Conservation (phyloP, 129 eudicot genomes). For the Silybum marianum region DNA sequence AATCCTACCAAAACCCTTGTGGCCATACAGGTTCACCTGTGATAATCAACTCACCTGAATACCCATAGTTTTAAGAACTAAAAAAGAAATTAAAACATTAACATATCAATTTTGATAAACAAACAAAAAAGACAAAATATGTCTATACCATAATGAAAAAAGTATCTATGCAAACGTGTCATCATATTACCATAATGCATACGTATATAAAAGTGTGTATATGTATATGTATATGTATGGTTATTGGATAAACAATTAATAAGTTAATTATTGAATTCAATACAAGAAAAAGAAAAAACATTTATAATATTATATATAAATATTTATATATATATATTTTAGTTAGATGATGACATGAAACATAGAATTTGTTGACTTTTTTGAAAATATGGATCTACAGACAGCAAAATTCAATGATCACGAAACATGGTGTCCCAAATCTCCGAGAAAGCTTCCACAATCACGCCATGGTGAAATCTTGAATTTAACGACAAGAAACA, state of each 20-base stretch:
- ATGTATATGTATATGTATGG: neutral
- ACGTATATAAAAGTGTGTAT: too few relatives aligned
- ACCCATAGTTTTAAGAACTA: too few relatives aligned
- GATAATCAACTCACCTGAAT: too few relatives aligned
- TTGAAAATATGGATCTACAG: neutral
- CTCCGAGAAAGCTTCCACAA: conserved; percentile 76
- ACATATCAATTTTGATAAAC: too few relatives aligned
- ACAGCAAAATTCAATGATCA: neutral
- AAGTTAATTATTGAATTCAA: too few relatives aligned
- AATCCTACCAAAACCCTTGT: too few relatives aligned
- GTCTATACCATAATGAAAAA: too few relatives aligned
- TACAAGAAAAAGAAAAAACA: neutral
- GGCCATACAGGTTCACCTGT: too few relatives aligned
- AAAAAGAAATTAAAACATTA: too few relatives aligned
- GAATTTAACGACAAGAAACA: conserved; percentile 82
- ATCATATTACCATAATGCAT: neutral
- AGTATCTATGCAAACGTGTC: too few relatives aligned
- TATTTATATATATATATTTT: neutral
- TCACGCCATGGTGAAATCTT: conserved; percentile 59
- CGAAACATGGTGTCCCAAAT: conserved; percentile 73
- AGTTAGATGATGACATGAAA: conserved; percentile 17
- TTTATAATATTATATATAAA: neutral
- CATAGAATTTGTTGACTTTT: conserved; percentile 29
- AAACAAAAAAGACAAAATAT: too few relatives aligned
- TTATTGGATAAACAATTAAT: neutral